Percentiles rank a stretch among this genome's conserved stretches.
phyloP scores from a whole-genome alignment of 805 yeast species.

The Ogataea neopini region DNA sequence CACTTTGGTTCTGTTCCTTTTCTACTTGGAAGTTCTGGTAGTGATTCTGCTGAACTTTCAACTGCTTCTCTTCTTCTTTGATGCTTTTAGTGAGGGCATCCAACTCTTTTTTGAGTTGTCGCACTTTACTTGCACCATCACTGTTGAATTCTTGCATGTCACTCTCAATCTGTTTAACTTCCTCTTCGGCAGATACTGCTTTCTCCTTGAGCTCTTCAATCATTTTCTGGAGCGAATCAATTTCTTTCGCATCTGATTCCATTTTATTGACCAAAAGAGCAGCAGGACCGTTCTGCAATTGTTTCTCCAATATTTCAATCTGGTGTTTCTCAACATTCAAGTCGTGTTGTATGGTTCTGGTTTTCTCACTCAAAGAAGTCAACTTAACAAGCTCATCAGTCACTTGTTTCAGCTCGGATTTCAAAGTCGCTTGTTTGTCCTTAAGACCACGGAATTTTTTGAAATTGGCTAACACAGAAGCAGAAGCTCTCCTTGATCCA shows the following conservation, averaged over 20 bases:
- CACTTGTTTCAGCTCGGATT: conserved; percentile 42
- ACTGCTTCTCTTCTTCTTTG: conserved; percentile 36
- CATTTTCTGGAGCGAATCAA: conserved; percentile 40
- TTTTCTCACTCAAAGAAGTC: conserved; percentile 45
- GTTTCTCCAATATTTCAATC: conserved; percentile 53
- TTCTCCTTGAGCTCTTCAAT: conserved; percentile 39
- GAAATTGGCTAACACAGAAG: conserved; percentile 61
- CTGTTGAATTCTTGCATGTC: conserved; percentile 81
- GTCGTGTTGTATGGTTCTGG: conserved; percentile 59
- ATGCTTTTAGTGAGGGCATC: conserved; percentile 39
- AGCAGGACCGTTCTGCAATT: conserved; percentile 55
- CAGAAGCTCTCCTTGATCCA: conserved; percentile 71
- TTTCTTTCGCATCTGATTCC: conserved; percentile 46
- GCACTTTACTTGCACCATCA: conserved; percentile 80
- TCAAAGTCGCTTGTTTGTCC: conserved; percentile 41
- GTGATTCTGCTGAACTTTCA: conserved; percentile 48
- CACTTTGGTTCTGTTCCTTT: conserved; percentile 64
- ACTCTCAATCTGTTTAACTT: conserved; percentile 56
- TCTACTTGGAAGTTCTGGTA: conserved; percentile 70
- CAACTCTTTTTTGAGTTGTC: conserved; percentile 59
- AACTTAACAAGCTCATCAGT: conserved; percentile 43
- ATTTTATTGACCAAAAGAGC: conserved; percentile 54
- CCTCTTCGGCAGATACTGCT: conserved; percentile 38
- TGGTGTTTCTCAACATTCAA: conserved; percentile 60
- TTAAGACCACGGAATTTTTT: conserved; percentile 55